Base-by-base conservation (phyloP, 106 monocot species). In the Platanthera guangdongensis region DNA sequence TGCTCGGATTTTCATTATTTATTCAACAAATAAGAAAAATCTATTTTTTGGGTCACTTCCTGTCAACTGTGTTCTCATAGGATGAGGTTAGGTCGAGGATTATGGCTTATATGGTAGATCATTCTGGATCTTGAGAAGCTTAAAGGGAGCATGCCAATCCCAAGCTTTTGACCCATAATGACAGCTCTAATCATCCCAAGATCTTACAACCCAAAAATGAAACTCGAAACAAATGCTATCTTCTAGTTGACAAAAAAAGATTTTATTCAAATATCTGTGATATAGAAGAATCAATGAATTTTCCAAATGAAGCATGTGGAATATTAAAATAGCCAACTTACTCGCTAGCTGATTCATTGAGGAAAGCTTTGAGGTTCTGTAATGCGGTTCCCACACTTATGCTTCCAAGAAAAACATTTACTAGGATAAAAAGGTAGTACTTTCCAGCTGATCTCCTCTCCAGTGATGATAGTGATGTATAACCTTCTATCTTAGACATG, bases 401-500 rank as follows among this genome's bases (percentile, higher is more conserved):
- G 83, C 90, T 96, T 57, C 87, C 95, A 73, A 96, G 83, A 83
- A 96, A 96, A 46, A 96, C 90, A 82, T 96, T 96, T 13, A 96
- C 83, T 50, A 96, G 80, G 21, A 87, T 69, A 50, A 96, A 96
- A 77, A 90, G 81, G 63, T 96, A 87, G 68, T 96, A 96, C 65
- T 93, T 96, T 8, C 85, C 76, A 57, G 95, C 95, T 30, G 95
- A 87, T 83, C 84, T 87, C 78, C 93, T 93, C 28, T 96, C 88
- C 79, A 96, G 73, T 81, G 68, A 28, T 60, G 95, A 96, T 9
- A 93, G 57, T 30, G 95, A 82, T 78, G 76, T 83, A 74, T 78
- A 77, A 52, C 95, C 95, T 83, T 96, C 93, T 76, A 93, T 87
- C 78, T 93, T 96, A 18, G 93, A 90, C 93, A 96, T 96, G 5